Percentiles rank a stretch among this genome's conserved stretches.
Evolutionary conservation across 2,329 filamentous ascomycete genomes (phyloP).

Genomic region (Pestalotiopsis sp.): DNA sequence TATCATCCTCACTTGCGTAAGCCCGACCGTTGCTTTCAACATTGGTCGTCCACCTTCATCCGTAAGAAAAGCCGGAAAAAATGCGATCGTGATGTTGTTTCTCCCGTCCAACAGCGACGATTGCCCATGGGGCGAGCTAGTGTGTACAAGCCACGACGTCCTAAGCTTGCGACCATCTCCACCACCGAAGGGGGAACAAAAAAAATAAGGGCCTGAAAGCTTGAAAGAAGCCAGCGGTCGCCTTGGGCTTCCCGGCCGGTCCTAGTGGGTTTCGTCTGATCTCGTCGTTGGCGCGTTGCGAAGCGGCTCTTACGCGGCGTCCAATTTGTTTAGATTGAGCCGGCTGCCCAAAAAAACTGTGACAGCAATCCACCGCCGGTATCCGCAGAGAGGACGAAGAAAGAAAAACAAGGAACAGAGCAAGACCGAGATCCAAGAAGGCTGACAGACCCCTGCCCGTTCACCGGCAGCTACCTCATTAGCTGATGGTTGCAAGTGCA

Average conservation of each 20-base stretch:
- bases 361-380: not conserved
- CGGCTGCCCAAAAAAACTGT: not conserved
- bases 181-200: not conserved
- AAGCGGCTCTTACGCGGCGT: slow-evolving; percentile 8
- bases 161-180: not conserved
- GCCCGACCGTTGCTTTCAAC: no score
- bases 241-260: not conserved
- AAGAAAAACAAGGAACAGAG: not conserved
- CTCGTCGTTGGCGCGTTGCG: not conserved
- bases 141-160: not conserved
- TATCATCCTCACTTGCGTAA: no score
- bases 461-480: not conserved
- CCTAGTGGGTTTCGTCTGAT: slow-evolving; percentile 5
- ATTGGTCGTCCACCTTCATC: no score
- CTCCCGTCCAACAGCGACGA: not conserved
- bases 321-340: slow-evolving; percentile 8
- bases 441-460: not conserved
- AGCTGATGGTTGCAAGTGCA: not conserved
- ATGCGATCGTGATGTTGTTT: not conserved
- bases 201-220: not conserved
- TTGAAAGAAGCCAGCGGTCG: not conserved
- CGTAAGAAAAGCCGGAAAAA: not conserved
- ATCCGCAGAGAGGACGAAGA: not conserved
- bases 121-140: not conserved
- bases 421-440: not conserved